phyloP scores from a whole-genome alignment of 345 rosid species.

The Fremontodendron californicum region DNA sequence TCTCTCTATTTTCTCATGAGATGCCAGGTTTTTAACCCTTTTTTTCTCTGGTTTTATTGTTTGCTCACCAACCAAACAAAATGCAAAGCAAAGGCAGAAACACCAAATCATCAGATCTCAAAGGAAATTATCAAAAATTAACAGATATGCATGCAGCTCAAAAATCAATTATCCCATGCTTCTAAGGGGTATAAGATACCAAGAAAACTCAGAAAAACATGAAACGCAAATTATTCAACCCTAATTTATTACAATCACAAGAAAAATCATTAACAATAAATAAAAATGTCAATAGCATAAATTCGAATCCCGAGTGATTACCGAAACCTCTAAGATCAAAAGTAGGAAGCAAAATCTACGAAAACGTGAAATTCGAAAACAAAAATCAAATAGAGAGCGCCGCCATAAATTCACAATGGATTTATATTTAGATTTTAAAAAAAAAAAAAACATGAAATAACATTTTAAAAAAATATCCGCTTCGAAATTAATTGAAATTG shows the following conservation, averaged over 20 bases:
- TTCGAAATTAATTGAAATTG: not conserved
- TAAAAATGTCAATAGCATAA: not conserved
- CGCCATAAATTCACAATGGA: not conserved
- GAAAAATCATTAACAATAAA: not conserved
- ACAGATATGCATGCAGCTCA: not conserved
- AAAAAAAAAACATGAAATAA: constrained; percentile 1
- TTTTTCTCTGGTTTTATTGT: not conserved
- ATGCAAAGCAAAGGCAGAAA: not conserved
- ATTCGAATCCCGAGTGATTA: not conserved
- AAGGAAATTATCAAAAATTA: not conserved
- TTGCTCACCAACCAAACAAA: constrained; percentile 10
- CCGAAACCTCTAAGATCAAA: not conserved
- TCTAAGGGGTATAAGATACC: not conserved
- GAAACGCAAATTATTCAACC: not conserved
- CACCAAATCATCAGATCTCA: not conserved
- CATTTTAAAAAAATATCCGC: not conserved
- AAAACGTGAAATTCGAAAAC: not conserved
- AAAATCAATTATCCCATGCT: not conserved
- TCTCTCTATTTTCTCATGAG: not conserved
- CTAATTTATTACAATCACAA: not conserved
- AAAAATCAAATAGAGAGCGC: not conserved
- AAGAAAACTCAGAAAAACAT: not conserved
- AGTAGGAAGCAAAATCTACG: not conserved
- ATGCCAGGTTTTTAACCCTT: not conserved
- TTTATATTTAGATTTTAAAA: not conserved